phyloP scores from a whole-genome alignment of 768 basidiomycete genomes.

The Tylopilus felleus region DNA sequence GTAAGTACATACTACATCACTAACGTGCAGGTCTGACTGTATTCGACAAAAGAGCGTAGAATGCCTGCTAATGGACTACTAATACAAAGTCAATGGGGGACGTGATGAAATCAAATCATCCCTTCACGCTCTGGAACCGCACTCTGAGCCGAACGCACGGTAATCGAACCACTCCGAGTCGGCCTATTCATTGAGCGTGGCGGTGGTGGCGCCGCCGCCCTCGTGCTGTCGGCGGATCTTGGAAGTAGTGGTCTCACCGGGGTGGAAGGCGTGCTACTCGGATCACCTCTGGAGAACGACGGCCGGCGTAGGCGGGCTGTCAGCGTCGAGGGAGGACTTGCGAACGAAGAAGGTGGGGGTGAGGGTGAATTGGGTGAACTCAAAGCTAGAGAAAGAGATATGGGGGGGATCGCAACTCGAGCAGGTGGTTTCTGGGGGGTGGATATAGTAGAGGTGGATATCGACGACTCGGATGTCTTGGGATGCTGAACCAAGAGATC shows the following conservation, averaged over 20 bases:
- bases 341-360: slow-evolving; percentile 12
- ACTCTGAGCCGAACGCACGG: slow-evolving; percentile 43
- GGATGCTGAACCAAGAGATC: slow-evolving; percentile 56
- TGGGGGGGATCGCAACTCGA: slow-evolving; percentile 23
- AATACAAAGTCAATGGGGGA: neutral
- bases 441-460: slow-evolving; percentile 1
- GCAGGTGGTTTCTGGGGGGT: slow-evolving; percentile 23
- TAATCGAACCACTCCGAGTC: slow-evolving; percentile 38
- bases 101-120: slow-evolving; percentile 47
- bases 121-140: slow-evolving; percentile 57
- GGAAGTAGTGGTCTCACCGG: slow-evolving; percentile 25
- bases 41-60: too few species aligned
- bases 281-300: slow-evolving; percentile 23
- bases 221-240: slow-evolving; percentile 21
- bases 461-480: slow-evolving; percentile 31
- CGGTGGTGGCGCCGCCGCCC: slow-evolving; percentile 53
- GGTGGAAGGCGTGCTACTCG: slow-evolving; percentile 25
- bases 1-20: too few species aligned
- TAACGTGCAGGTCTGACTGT: too few species aligned
- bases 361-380: slow-evolving; percentile 14
- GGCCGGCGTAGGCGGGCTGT: slow-evolving; percentile 26
- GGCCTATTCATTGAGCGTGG: slow-evolving; percentile 69
- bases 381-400: slow-evolving; percentile 16
- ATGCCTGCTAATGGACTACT: too few species aligned
- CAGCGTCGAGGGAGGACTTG: slow-evolving; percentile 25